Base-by-base conservation (phyloP, 208 protist species). In the Acanthamoeba rhysodes region DNA sequence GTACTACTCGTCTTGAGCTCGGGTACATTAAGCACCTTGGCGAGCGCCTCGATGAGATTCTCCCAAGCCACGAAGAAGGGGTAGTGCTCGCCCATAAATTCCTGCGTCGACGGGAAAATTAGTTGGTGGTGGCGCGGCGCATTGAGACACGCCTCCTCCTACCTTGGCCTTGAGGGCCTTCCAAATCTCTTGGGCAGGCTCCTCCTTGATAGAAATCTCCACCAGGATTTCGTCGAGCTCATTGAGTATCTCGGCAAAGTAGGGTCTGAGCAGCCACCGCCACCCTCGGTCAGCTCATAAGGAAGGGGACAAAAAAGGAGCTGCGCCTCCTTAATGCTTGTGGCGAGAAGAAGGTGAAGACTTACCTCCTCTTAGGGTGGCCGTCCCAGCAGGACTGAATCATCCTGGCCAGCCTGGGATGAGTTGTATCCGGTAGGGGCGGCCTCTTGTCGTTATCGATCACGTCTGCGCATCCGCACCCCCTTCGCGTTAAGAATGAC, bases 51-150 rank as follows among this genome's bases (percentile, higher is more conserved):
- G 5, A 90, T 45, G 20, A 90, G 34, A 66, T 68, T 68, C 24
- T 90, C 84, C 84, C 84, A 90, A 10, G 84, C 84, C 29, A 90
- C 84, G 41, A 90, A 90, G 84, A 90, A 90, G 16, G 84, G 84
- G 24, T 70, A 90, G 84, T 90, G 84, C 22, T 90, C 84, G 22
- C 84, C 84, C 84, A 90, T 90, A n/a, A 68, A 70, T 10, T 90
- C 84, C 84, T 90, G 55, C 55, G 20, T 27, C 14, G 14, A 62
- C 20, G 55, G 55, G 14, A 62, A 62, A 62, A 24, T 18, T 18
- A 62, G 55, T 24, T 62, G 6, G 41, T 45, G 41, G 4, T 45
- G 41, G 41, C 41, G 55, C 22, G 55, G 55, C 55, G 20, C 6
- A 24, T 62, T 27, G 5, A 62, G 20, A 27, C 45, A 50, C 45